Percentiles rank a stretch among this genome's conserved stretches.
Conservation (phyloP, 106 monocot species). For the Platanthera guangdongensis region DNA sequence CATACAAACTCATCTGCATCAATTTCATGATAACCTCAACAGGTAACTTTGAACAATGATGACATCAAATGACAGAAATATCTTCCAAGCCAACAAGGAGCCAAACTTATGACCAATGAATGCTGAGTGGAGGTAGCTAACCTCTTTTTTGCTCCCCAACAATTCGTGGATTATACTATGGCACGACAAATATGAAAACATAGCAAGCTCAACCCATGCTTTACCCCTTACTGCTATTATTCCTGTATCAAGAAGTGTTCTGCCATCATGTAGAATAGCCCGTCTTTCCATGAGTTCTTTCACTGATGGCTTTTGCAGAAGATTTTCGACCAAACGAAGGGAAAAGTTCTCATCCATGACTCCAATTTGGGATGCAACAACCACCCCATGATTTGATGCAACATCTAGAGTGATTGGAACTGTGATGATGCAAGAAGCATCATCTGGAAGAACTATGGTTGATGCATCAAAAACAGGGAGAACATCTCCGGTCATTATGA, state of each 20-base stretch:
- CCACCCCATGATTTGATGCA: slow-evolving; percentile 88
- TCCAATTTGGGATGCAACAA: slow-evolving; percentile 54
- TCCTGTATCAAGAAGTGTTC: slow-evolving; percentile 89
- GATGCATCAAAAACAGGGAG: slow-evolving; percentile 98
- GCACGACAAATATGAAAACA: slow-evolving; percentile 56
- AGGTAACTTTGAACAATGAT: neutral
- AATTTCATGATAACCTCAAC: neutral
- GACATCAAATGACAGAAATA: neutral
- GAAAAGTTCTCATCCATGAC: slow-evolving; percentile 30
- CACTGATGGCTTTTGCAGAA: slow-evolving; percentile 79
- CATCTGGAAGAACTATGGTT: slow-evolving; percentile 62
- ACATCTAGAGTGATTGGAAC: slow-evolving; percentile 88
- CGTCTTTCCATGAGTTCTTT: slow-evolving; percentile 53
- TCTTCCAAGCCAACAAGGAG: neutral
- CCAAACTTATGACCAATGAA: neutral
- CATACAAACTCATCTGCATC: slow-evolving; percentile 94
- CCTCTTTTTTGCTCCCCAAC: slow-evolving; percentile 64
- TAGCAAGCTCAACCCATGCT: slow-evolving; percentile 81
- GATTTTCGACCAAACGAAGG: slow-evolving; percentile 69
- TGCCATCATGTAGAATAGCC: slow-evolving; percentile 82
- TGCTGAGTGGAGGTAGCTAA: slow-evolving; percentile 25
- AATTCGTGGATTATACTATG: slow-evolving; percentile 47
- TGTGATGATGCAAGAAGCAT: slow-evolving; percentile 78
- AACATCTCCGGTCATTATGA: slow-evolving; percentile 99
- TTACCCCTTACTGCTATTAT: slow-evolving; percentile 86